These are phyloP conservation scores for Lichtheimia ornata DNA, from an alignment of 371 early-diverging fungal species.

Conservation along the genomic window DNA sequence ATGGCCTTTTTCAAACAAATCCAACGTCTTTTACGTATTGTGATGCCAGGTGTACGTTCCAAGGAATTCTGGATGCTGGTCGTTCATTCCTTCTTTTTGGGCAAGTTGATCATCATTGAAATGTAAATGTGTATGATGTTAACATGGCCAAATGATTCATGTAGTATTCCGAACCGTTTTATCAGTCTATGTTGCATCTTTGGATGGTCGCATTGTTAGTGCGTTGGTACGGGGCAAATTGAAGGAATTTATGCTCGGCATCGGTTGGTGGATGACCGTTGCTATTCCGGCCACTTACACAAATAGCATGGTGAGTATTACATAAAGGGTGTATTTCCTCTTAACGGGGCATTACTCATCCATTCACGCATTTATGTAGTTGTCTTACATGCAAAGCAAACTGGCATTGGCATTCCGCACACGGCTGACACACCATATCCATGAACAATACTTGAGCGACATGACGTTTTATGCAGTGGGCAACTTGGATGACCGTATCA, in stretches of 20 bases:
- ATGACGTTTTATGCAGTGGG: slow-evolving; percentile 86
- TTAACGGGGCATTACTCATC: too few relatives aligned
- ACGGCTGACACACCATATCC: slow-evolving; percentile 82
- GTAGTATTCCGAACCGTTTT: slow-evolving; percentile 81
- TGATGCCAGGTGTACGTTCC: slow-evolving; percentile 78
- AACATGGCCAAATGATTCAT: background rate
- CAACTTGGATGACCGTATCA: slow-evolving; percentile 82
- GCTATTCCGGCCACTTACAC: slow-evolving; percentile 96
- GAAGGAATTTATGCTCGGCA: slow-evolving; percentile 76
- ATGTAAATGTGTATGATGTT: background rate
- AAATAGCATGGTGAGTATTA: slow-evolving; percentile 80
- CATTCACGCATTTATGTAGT: slow-evolving; percentile 24
- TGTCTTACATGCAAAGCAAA: slow-evolving; percentile 84
- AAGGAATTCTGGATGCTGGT: slow-evolving; percentile 82
- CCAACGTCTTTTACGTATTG: slow-evolving; percentile 67
- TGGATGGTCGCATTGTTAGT: slow-evolving; percentile 93
- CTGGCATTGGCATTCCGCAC: slow-evolving; percentile 85
- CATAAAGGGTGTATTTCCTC: too few relatives aligned
- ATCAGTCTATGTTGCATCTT: slow-evolving; percentile 85
- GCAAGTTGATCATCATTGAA: slow-evolving; percentile 11
- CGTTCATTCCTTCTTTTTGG: slow-evolving; percentile 79
- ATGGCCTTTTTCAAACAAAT: slow-evolving; percentile 74
- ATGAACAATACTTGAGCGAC: slow-evolving; percentile 81
- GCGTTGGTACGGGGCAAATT: slow-evolving; percentile 81
- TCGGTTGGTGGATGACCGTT: slow-evolving; percentile 90